A percentile compares a stretch with the other conserved stretches of the same genome.
Evolutionary conservation across 225 moss, liverwort and hornwort genomes (phyloP).

Genomic region (Sphagnum tenellum): DNA sequence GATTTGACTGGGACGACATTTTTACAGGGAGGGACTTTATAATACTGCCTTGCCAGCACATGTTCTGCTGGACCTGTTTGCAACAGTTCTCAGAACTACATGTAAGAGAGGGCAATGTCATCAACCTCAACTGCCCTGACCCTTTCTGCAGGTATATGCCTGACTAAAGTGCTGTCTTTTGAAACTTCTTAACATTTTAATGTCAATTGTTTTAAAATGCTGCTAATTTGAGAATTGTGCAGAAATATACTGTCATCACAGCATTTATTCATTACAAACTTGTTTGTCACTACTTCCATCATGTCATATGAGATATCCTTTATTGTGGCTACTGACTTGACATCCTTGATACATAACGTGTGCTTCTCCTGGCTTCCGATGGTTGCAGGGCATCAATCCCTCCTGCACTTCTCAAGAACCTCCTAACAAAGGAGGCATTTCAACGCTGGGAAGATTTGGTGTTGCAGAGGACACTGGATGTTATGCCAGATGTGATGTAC

Average conservation of each 20-base stretch:
- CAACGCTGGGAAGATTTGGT: conserved; percentile 58
- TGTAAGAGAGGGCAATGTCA: conserved; percentile 58
- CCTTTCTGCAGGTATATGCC: conserved; percentile 25
- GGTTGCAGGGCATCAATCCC: conserved; percentile 30
- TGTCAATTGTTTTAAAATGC: too few relatives aligned
- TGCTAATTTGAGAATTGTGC: too few relatives aligned
- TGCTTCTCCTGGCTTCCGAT: too few relatives aligned
- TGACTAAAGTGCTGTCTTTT: too few relatives aligned
- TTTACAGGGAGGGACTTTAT: conserved; percentile 33
- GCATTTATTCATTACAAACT: too few relatives aligned
- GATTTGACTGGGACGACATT: background rate
- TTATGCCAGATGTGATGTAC: conserved; percentile 69
- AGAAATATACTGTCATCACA: too few relatives aligned
- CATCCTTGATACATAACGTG: too few relatives aligned
- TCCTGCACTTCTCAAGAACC: conserved; percentile 34
- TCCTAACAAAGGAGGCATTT: conserved; percentile 45
- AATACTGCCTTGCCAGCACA: conserved; percentile 56
- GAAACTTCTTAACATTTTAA: too few relatives aligned
- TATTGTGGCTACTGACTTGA: too few relatives aligned
- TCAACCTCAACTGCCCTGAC: conserved; percentile 54
- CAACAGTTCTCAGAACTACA: conserved; percentile 43
- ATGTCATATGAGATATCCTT: too few relatives aligned
- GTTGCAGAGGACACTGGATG: conserved; percentile 55
- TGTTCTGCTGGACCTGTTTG: conserved; percentile 55
- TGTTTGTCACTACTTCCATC: too few relatives aligned